These are phyloP conservation scores for Phytophthora gonapodyides DNA, from an alignment of 352 stramenopile species.

Conservation along the genomic window DNA sequence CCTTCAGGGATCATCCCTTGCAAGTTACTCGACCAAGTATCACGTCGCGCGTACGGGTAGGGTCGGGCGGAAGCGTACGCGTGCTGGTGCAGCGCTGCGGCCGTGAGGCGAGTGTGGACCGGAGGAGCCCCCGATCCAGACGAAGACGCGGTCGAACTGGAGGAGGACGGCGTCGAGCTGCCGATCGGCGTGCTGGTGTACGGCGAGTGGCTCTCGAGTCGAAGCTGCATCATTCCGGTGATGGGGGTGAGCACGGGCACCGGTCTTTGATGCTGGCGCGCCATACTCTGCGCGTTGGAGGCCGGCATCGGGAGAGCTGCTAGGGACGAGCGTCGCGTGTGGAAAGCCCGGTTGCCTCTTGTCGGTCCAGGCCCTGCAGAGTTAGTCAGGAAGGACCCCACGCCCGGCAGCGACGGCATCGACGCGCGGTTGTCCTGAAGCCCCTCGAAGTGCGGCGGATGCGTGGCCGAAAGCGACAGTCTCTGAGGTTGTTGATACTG, in stretches of 20 bases:
- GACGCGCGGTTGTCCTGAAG: slow-evolving; percentile 35
- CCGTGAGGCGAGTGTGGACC: slow-evolving; percentile 32
- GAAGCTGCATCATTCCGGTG: slow-evolving; percentile 76
- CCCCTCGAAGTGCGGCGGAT: slow-evolving; percentile 38
- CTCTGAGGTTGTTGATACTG: slow-evolving; percentile 27
- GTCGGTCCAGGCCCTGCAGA: slow-evolving; percentile 19
- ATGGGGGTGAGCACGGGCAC: slow-evolving; percentile 64
- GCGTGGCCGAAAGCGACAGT: slow-evolving; percentile 39
- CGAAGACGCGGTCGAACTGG: slow-evolving; percentile 25
- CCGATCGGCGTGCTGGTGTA: slow-evolving; percentile 26
- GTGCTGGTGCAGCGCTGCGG: slow-evolving; percentile 50
- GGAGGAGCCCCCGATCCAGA: slow-evolving; percentile 20
- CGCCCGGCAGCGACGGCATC: slow-evolving; percentile 45
- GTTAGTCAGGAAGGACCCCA: slow-evolving; percentile 38
- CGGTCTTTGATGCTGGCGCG: slow-evolving; percentile 25
- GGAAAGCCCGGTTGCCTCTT: slow-evolving; percentile 37
- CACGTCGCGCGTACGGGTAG: slow-evolving; percentile 41
- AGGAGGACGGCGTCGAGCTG: slow-evolving; percentile 34
- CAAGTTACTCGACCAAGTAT: slow-evolving; percentile 42
- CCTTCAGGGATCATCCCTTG: slow-evolving; percentile 44
- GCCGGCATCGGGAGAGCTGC: slow-evolving; percentile 57
- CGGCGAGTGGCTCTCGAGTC: slow-evolving; percentile 51
- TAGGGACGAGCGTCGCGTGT: slow-evolving; percentile 51
- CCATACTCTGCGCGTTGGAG: slow-evolving; percentile 28
- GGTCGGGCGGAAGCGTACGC: slow-evolving; percentile 53